phyloP scores from a whole-genome alignment of 495 filamentous ascomycete genomes.

The Penicillium mononematosum region DNA sequence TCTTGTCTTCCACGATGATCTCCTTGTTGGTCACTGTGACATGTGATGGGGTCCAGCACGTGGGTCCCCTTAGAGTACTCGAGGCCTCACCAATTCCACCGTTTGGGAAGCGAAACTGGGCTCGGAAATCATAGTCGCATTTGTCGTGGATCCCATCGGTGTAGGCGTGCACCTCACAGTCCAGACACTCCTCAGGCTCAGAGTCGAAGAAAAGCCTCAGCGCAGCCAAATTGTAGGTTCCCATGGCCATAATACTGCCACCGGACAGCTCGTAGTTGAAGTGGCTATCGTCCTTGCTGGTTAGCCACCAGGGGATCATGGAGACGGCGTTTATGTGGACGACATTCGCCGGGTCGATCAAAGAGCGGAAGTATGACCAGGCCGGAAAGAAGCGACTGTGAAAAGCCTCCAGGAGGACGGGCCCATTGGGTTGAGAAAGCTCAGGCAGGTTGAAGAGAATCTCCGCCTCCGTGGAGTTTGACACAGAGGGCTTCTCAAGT shows the following conservation, averaged over 20 bases:
- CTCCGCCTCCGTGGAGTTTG: too few species aligned
- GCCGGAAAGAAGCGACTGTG: too few species aligned
- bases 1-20: conserved; percentile 27
- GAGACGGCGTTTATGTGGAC: neutral
- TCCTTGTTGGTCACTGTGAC: conserved; percentile 19
- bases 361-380: neutral
- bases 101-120: conserved; percentile 45
- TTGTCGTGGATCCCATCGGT: conserved; percentile 28
- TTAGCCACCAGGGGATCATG: neutral
- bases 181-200: neutral
- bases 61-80: conserved; percentile 30
- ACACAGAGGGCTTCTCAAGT: too few species aligned
- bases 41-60: conserved; percentile 17
- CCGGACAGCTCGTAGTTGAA: neutral
- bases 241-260: neutral
- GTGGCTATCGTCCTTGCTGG: neutral
- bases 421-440: too few species aligned
- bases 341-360: neutral
- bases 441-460: too few species aligned
- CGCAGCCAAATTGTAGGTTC: neutral
- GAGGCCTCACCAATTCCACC: conserved; percentile 43
- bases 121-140: conserved; percentile 39
- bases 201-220: neutral
- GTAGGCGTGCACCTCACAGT: neutral
- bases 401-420: too few species aligned